Percentiles rank a stretch among this genome's conserved stretches.
Conservation (phyloP, 768 basidiomycete genomes). For the Postia placenta region DNA sequence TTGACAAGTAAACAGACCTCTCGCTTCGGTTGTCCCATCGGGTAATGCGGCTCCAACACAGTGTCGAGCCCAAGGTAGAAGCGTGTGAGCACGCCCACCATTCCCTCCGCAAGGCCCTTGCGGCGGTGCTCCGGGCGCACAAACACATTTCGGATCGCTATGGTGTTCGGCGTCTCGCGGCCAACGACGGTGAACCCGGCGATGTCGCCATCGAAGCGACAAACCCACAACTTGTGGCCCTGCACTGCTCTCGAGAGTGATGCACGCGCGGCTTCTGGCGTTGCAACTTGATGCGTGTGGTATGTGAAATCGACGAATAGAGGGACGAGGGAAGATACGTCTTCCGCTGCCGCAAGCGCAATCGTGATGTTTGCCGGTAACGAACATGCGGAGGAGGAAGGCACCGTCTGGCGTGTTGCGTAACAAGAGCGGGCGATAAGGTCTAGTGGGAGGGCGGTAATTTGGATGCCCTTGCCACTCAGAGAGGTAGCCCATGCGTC, state of each 20-base stretch:
- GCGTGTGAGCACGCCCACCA: background rate
- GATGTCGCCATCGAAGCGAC: background rate
- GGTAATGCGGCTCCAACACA: too few species aligned
- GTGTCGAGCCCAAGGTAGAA: background rate
- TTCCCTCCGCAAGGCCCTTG: background rate
- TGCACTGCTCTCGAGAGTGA: background rate
- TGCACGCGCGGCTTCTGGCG: background rate
- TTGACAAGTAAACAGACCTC: background rate
- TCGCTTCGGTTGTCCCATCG: background rate
- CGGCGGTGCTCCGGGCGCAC: background rate
- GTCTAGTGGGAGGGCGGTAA: background rate
- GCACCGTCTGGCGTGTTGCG: background rate
- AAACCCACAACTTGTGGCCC: background rate
- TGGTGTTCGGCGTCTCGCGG: background rate
- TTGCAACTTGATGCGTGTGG: background rate
- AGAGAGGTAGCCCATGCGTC: background rate
- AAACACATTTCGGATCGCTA: conserved; percentile 1
- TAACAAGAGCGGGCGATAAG: background rate
- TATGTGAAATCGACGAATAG: background rate
- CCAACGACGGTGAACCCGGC: background rate
- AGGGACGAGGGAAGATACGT: background rate
- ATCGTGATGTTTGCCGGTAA: background rate
- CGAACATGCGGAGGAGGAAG: background rate
- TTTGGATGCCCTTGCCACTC: background rate
- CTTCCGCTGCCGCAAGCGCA: background rate